Base-by-base conservation (phyloP, 441 rosid species). In the Erodium trifolium region DNA sequence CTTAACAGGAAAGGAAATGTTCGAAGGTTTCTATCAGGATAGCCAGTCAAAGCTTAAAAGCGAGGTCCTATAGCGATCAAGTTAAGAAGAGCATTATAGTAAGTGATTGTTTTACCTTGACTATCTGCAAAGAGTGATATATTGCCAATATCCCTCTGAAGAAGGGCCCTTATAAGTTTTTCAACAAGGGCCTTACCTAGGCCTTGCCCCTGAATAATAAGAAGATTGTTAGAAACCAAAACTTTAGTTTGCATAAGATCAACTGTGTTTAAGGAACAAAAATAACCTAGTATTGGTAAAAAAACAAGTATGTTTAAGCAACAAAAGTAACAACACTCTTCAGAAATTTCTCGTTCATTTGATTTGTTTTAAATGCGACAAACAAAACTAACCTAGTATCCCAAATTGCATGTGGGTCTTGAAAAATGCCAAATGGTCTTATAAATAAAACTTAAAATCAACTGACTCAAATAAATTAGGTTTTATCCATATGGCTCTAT, bases 111-210 rank as follows among this genome's bases (percentile, higher is more conserved):
- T 67, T 74, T 87, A 93, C 99, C 96, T 89, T 86, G 82, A 77
- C 97, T 90, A 78, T 93, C 97, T 0, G 97, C 99, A 77, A 91
- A 93, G 17, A 93, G 97, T 11, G 99, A 76, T 72, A 93, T 91
- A 66, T 91, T 91, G 72, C 97, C 96, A 70, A 91, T 93, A 73
- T 91, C 97, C 77, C 84, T 87, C 49, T 88, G 99, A 69, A 93
- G 91, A 70, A 93, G 95, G 74, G 93, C 83, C 78, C 89, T 85
- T 49, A 89, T 85, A 37, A 93, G 78, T 80, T 87, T 91, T 82
- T 89, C 96, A 5, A 93, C 81, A 23, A 91, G 94, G 62, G 93
- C 87, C 82, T 89, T 93, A 53, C 97, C 99, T 45, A 89, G 90
- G 65, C 97, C 99, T 82, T 85, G 96, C 75, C 97, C 95, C 95